Percentiles rank a stretch among this genome's conserved stretches.
Conservation (phyloP, 306 rosid genomes). For the Dalbergia cultrata region DNA sequence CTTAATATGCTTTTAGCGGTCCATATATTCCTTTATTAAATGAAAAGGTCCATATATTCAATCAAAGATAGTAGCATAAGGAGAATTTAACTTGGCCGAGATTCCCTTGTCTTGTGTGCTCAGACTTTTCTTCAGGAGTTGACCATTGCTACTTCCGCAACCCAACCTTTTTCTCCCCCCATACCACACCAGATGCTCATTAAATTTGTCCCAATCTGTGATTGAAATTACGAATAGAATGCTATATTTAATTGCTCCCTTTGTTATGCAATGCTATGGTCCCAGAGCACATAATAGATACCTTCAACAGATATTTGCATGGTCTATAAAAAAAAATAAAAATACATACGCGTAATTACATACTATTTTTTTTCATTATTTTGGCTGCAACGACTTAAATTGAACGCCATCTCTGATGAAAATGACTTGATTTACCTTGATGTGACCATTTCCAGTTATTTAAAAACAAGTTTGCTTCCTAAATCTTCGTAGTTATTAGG, state of each 20-base stretch:
- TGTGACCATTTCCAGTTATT: background rate
- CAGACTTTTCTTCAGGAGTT: constrained; percentile 12
- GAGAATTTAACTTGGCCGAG: background rate
- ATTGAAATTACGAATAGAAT: constrained; percentile 13
- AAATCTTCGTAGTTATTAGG: background rate
- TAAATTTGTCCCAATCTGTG: constrained; percentile 18
- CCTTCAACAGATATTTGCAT: background rate
- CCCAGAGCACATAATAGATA: constrained; percentile 3
- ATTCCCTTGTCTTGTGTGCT: constrained; percentile 40
- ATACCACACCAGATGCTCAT: background rate
- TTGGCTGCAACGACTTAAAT: background rate
- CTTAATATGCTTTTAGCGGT: too few relatives aligned
- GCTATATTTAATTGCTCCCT: constrained; percentile 23
- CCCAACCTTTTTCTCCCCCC: background rate
- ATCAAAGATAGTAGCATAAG: background rate
- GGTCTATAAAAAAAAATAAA: background rate
- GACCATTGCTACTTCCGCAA: constrained; percentile 30
- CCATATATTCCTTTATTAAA: background rate
- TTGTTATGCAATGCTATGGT: constrained; percentile 25
- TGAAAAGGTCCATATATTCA: background rate
- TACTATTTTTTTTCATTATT: background rate
- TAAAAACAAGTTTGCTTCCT: background rate
- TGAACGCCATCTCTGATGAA: background rate
- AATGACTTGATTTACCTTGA: background rate
- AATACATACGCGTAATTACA: too few relatives aligned